Percentiles rank a stretch among this genome's conserved stretches.
Evolutionary conservation across 2,329 filamentous ascomycete species (phyloP).

Genomic region (Leptosphaerulina australis): DNA sequence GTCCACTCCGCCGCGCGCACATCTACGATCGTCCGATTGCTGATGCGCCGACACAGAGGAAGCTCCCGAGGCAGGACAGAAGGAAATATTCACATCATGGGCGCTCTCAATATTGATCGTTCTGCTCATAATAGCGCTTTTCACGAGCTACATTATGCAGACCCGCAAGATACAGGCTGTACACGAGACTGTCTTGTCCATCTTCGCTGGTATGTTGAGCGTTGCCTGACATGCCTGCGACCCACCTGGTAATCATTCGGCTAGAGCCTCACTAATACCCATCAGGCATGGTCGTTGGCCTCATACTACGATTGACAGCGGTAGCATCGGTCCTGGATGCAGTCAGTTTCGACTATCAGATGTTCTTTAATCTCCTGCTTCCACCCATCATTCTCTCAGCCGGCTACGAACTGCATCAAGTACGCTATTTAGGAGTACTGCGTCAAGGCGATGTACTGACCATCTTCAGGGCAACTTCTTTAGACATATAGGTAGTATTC

Average conservation of each 20-base stretch:
- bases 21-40: constrained; percentile 28
- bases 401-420: constrained; percentile 94
- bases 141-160: constrained; percentile 96
- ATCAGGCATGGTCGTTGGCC: constrained; percentile 89
- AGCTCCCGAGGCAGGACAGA: constrained; percentile 76
- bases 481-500: constrained; percentile 93
- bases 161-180: constrained; percentile 96
- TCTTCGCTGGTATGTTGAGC: constrained; percentile 77
- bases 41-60: constrained; percentile 60
- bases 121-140: constrained; percentile 90
- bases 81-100: constrained; percentile 96
- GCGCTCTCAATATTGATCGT: constrained; percentile 95
- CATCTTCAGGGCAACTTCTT: constrained; percentile 83
- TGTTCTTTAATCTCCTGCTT: constrained; percentile 99
- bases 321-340: constrained; percentile 84
- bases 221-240: constrained; percentile 14
- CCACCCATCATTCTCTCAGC: constrained; percentile 97
- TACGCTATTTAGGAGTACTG: constrained; percentile 33
- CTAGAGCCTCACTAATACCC: constrained; percentile 32
- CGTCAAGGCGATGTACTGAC: constrained; percentile 6
- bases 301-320: constrained; percentile 81
- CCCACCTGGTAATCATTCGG: constrained; percentile 24
- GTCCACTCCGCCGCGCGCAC: constrained; percentile 25
- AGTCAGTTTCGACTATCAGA: constrained; percentile 97
- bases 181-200: constrained; percentile 97